Evolutionary conservation across 1,284 basidiomycete genomes (phyloP).

Genomic region (Ceratobasidium sp.): DNA sequence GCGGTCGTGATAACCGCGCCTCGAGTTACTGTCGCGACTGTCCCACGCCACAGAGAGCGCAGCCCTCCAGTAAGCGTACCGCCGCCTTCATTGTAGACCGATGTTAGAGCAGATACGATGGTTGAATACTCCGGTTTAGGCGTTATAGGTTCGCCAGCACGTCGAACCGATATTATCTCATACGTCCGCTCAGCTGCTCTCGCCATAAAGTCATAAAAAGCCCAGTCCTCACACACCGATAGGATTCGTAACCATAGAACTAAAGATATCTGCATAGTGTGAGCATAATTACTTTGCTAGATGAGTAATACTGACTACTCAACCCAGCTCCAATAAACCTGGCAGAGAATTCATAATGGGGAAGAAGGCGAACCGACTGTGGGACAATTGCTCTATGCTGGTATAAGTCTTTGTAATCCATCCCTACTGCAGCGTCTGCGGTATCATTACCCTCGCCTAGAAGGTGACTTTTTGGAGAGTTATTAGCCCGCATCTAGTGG

Average conservation of each 20-base stretch:
- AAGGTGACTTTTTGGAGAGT: constrained; percentile 20
- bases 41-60: constrained; percentile 59
- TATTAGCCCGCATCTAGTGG: constrained; percentile 14
- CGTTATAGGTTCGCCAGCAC: constrained; percentile 47
- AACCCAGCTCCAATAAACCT: constrained; percentile 48
- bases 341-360: constrained; percentile 33
- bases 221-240: constrained; percentile 57
- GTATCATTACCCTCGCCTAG: constrained; percentile 27
- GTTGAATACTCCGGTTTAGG: constrained; percentile 58
- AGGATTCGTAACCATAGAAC: constrained; percentile 60
- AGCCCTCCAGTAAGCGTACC: constrained; percentile 55
- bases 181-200: constrained; percentile 22
- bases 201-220: neutral
- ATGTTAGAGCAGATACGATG: constrained; percentile 58
- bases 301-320: constrained; percentile 46
- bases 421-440: constrained; percentile 26
- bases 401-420: constrained; percentile 32
- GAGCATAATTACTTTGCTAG: neutral
- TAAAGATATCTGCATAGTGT: constrained; percentile 57
- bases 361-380: constrained; percentile 16
- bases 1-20: constrained; percentile 60
- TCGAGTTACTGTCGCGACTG: constrained; percentile 59
- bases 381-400: constrained; percentile 29
- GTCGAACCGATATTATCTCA: constrained; percentile 10
- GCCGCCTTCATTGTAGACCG: constrained; percentile 59